These are phyloP conservation scores for Colletotrichum aenigma DNA, from an alignment of 2,329 filamentous ascomycete species.

Conservation along the genomic window DNA sequence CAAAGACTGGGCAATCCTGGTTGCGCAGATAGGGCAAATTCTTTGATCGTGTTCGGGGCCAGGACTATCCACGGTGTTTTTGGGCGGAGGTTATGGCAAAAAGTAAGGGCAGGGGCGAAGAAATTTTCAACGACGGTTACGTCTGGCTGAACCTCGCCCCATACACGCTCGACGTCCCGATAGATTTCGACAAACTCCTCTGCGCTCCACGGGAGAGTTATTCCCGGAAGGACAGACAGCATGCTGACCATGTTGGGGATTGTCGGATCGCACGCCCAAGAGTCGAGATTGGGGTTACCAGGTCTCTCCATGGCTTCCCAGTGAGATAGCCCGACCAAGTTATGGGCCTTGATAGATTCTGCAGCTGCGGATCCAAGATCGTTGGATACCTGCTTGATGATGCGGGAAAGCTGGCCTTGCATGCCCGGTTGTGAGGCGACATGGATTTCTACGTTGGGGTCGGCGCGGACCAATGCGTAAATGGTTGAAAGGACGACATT, in stretches of 20 bases:
- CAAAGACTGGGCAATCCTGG: background rate
- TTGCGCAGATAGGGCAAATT: background rate
- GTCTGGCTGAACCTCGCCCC: background rate
- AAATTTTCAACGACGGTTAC: background rate
- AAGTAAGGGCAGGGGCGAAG: background rate
- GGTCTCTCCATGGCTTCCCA: background rate
- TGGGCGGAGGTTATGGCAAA: background rate
- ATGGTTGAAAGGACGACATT: constrained; percentile 49
- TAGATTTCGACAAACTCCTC: background rate
- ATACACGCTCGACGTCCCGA: background rate
- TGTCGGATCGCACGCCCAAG: background rate
- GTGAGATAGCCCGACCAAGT: background rate
- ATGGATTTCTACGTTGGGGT: background rate
- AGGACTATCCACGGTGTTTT: background rate
- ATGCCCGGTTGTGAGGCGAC: background rate
- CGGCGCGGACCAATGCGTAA: constrained; percentile 34
- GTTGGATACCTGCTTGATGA: background rate
- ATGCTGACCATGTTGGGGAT: background rate
- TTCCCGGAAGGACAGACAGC: background rate
- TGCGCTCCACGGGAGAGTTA: background rate
- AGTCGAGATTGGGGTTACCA: background rate
- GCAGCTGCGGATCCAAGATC: background rate
- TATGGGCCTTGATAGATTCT: background rate
- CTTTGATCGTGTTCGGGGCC: background rate
- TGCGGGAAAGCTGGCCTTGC: background rate